phyloP scores from a whole-genome alignment of 176 grass and related monocot species.

The Triticum monococcum region DNA sequence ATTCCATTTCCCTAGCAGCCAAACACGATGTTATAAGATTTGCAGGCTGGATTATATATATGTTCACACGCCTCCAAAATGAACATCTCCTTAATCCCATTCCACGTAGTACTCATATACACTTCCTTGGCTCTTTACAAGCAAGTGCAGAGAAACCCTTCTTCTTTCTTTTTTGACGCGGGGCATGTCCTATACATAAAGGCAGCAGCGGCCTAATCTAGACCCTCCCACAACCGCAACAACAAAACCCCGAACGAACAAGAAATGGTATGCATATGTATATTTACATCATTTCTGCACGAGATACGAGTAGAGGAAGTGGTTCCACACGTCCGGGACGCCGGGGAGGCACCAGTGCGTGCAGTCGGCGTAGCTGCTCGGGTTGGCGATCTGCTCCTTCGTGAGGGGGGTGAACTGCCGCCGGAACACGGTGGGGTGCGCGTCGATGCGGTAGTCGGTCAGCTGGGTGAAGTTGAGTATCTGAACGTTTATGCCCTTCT shows the following conservation, averaged over 20 bases:
- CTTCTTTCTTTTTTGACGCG: neutral
- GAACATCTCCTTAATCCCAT: neutral
- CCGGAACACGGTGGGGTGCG: constrained; percentile 58
- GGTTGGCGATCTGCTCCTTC: constrained; percentile 38
- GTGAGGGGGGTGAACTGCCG: constrained; percentile 40
- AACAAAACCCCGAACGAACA: neutral
- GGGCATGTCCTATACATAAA: constrained; percentile 3
- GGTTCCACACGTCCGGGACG: constrained; percentile 77
- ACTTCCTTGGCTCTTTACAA: constrained; percentile 11
- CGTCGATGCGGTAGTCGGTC: constrained; percentile 71
- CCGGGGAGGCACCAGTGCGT: constrained; percentile 87
- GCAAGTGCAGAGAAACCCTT: neutral
- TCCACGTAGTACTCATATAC: neutral
- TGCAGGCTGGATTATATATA: neutral
- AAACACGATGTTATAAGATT: neutral
- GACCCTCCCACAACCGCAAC: neutral
- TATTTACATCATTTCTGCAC: constrained; percentile 9
- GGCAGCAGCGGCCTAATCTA: constrained; percentile 21
- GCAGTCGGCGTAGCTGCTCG: constrained; percentile 62
- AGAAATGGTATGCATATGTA: neutral
- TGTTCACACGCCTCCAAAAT: neutral
- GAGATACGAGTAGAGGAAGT: constrained; percentile 56
- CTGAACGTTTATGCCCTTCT: constrained; percentile 52
- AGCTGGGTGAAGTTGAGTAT: constrained; percentile 74
- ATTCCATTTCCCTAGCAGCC: too few relatives aligned